A percentile compares a stretch with the other conserved stretches of the same genome.
phyloP scores from a whole-genome alignment of 768 basidiomycete genomes.

The Myochromella boudieri region DNA sequence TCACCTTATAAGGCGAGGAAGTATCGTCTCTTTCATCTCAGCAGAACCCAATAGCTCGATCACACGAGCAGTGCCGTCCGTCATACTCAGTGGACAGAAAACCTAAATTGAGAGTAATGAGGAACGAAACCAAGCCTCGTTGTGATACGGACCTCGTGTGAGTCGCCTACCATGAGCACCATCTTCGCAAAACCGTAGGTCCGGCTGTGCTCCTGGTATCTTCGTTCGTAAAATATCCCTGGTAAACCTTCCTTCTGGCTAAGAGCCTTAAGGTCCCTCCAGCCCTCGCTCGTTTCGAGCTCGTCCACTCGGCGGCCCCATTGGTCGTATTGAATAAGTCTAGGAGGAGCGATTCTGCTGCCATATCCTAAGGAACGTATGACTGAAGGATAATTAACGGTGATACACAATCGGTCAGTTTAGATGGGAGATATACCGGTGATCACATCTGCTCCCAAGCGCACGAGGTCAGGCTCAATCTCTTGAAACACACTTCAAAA shows the following conservation, averaged over 20 bases:
- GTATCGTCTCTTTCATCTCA: slow-evolving; percentile 56
- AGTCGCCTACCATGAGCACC: slow-evolving; percentile 60
- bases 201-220: slow-evolving; percentile 59
- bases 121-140: not conserved
- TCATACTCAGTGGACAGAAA: slow-evolving; percentile 78
- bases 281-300: slow-evolving; percentile 71
- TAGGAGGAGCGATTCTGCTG: slow-evolving; percentile 44
- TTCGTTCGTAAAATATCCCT: slow-evolving; percentile 67
- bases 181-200: slow-evolving; percentile 66
- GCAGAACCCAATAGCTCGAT: slow-evolving; percentile 64
- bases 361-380: slow-evolving; percentile 52
- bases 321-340: slow-evolving; percentile 68
- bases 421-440: slow-evolving; percentile 38
- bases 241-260: slow-evolving; percentile 66
- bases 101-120: slow-evolving; percentile 34
- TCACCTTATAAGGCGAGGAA: slow-evolving; percentile 63
- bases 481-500: slow-evolving; percentile 40
- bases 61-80: slow-evolving; percentile 74
- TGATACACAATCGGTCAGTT: not conserved
- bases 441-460: slow-evolving; percentile 55
- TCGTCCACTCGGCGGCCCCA: slow-evolving; percentile 70
- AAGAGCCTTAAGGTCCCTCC: slow-evolving; percentile 64
- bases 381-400: slow-evolving; percentile 30
- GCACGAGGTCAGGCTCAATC: slow-evolving; percentile 60
- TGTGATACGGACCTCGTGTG: slow-evolving; percentile 48